Evolutionary conservation across 176 grass and related monocot genomes (phyloP), one percentile per base, ranked within the genome.

Genomic region (Aegilops umbellulata): DNA sequence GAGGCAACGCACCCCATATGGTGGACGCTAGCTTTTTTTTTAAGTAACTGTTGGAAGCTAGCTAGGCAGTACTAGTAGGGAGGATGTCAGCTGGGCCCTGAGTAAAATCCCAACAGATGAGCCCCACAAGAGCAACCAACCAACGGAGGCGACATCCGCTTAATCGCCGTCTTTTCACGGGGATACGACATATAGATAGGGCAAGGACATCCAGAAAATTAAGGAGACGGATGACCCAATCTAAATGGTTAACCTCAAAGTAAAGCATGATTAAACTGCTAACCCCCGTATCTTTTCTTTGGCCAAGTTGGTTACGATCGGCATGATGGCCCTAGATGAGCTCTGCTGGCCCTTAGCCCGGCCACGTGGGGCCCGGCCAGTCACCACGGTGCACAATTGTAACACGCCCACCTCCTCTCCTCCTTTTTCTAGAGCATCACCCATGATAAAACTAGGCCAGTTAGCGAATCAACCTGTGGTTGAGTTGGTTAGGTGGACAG

Each of bases 311-410:
- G 72, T 77, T 77, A 78, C 29, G 64, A 82, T 62, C 19, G 55
- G 3, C n/a, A 74, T 83, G 79, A 83, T 83, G 73, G 12, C 30
- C 69, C 26, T 81, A 57, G 79, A 47, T 83, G 80, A 35, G 19
- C 67, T 74, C 41, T 83, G 74, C 55, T 80, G 74, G 55, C 74
- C 89, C 83, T 83, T 83, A 35, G 8, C 64, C 25, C 55, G 39
- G 6, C 1, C 38, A 14, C 3, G 0, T 1, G 64, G 83, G 83
- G 17, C 0, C 13, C 51, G 41, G 83, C 65, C 4, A 39, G 29
- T 11, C 70, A 86, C 73, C 60, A 39, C 42, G 15, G 46, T 20
- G 72, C 42, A 11, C 27, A 29, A 75, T 17, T 29, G 71, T 46
- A 13, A 74, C 20, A 22, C 3, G 31, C 31, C 31, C 29, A 30